These are phyloP conservation scores for Jatropha podagrica DNA, from an alignment of 441 rosid genomes.

Conservation along the genomic window DNA sequence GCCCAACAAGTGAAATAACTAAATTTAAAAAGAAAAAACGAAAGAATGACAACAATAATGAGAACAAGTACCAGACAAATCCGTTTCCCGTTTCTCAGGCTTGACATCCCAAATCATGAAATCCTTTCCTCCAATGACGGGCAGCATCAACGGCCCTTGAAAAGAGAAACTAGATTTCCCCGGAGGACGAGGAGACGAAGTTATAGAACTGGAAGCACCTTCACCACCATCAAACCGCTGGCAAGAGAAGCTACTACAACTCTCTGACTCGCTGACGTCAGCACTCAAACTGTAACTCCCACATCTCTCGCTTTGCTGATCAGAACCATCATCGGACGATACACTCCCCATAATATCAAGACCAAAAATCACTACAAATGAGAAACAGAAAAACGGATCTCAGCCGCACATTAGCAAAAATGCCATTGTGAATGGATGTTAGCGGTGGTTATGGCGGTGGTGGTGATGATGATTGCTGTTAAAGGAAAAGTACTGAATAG, in stretches of 20 bases:
- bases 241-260: constrained; percentile 77
- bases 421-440: too few species aligned
- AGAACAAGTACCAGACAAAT: constrained; percentile 53
- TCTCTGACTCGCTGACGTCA: constrained; percentile 93
- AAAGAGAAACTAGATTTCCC: constrained; percentile 40
- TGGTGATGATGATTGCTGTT: background rate
- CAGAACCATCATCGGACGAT: constrained; percentile 58
- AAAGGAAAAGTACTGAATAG: background rate
- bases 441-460: background rate
- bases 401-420: too few species aligned
- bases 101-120: constrained; percentile 65
- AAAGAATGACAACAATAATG: background rate
- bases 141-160: constrained; percentile 61
- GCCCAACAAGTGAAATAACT: background rate
- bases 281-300: constrained; percentile 95
- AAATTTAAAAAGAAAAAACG: background rate
- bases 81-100: constrained; percentile 47
- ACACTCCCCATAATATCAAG: constrained; percentile 51
- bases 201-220: constrained; percentile 60
- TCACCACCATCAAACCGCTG: constrained; percentile 60
- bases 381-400: background rate
- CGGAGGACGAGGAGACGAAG: constrained; percentile 55
- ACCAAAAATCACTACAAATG: too few species aligned
- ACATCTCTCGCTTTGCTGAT: constrained; percentile 66
- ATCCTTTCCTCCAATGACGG: constrained; percentile 80